phyloP scores from a whole-genome alignment of 352 stramenopile species.

The Globisporangium emineosum region DNA sequence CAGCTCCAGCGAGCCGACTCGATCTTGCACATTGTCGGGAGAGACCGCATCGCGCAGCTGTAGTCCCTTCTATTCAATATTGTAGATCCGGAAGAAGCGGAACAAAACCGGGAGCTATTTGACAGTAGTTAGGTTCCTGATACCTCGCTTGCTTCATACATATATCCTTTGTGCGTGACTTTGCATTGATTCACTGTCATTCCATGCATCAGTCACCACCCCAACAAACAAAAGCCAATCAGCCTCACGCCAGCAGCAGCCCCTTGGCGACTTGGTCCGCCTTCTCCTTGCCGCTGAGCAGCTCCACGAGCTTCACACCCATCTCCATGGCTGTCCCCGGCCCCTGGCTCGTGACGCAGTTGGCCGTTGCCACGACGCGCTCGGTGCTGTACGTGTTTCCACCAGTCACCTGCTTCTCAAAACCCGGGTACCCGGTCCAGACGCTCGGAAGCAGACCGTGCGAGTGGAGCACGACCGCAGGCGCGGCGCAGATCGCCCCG shows the following conservation, averaged over 20 bases:
- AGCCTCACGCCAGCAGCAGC: constrained; percentile 33
- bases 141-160: background rate
- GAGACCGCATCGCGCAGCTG: constrained; percentile 17
- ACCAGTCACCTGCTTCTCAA: constrained; percentile 58
- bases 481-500: constrained; percentile 74
- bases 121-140: background rate
- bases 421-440: constrained; percentile 66
- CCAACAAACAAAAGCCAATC: background rate
- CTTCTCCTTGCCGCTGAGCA: constrained; percentile 63
- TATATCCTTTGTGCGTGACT: background rate
- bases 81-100: background rate
- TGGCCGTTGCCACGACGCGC: constrained; percentile 62
- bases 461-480: constrained; percentile 61
- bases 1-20: constrained; percentile 11
- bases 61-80: background rate
- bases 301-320: constrained; percentile 77
- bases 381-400: constrained; percentile 33
- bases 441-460: constrained; percentile 55
- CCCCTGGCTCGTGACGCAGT: constrained; percentile 78
- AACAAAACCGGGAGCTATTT: too few relatives aligned
- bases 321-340: constrained; percentile 81
- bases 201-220: background rate
- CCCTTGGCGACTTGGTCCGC: constrained; percentile 57
- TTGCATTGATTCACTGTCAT: background rate
- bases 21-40: constrained; percentile 5